Base-by-base conservation (phyloP, 2,329 filamentous ascomycete species). In the Fonsecaea multimorphosa region DNA sequence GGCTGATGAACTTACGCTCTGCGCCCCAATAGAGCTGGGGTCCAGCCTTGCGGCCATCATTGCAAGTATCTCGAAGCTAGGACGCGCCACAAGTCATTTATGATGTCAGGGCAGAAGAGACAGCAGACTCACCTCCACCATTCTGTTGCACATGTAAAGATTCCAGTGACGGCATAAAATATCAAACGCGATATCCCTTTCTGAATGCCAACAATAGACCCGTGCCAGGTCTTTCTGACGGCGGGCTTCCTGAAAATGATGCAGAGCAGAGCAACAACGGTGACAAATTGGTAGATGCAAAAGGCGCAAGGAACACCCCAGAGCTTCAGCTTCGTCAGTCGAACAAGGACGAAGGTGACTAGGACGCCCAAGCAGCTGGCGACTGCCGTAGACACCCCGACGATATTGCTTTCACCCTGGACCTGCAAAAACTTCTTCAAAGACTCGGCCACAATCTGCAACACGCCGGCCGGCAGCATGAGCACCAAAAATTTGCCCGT, bases 371-470 rank as follows among this genome's bases (percentile, higher is more conserved):
- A 34, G 12, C 32, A 24, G 29, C 58, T 61, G 24, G 63, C 64
- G 1, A 31, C 54, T 1, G 49, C 49, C 1, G 61, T 66, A 32
- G 31, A 27, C 53, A 36, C 53, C 22, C 61, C 58, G 9, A 65
- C 63, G n/a, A 53, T 34, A 7, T 52, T 52, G 38, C 63, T 62
- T 14, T 38, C 58, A 6, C 59, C 63, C 27, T 66, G 63, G 2
- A 68, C 63, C 46, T 68, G 66, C 16, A 66, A 19, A 32, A 59
- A 66, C 59, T 68, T 68, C 58, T 68, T 68, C 29, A 66, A 19
- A 27, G 58, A 66, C 36, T 68, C 66, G 1, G 54, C 58, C 16
- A 60, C 34, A 40, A 68, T 52, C 54, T 68, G 66, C 9, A 65
- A 34, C 3, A 66, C 19, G 8, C 66, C 66, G 8, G 61, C 52